phyloP scores from a whole-genome alignment of 148 eudicot species.

The Chenopodium berlandieri region DNA sequence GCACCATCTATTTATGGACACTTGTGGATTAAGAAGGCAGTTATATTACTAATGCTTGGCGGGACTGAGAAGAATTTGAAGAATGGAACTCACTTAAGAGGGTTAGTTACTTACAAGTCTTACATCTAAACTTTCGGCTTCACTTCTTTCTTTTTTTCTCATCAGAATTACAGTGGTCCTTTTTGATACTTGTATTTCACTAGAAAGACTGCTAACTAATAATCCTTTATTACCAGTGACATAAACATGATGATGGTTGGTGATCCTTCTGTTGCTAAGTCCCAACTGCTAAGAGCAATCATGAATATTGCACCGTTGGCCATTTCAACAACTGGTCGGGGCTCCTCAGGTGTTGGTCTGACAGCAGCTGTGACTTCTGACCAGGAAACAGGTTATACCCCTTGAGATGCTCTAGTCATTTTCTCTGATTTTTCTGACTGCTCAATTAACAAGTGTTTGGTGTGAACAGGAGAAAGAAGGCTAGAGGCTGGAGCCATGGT shows the following conservation, averaged over 20 bases:
- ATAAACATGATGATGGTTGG: constrained; percentile 99
- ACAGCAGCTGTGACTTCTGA: constrained; percentile 99
- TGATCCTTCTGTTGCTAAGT: constrained; percentile 99
- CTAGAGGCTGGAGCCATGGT: constrained; percentile 99
- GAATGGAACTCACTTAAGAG: constrained; percentile 95
- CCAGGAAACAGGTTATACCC: constrained; percentile 84
- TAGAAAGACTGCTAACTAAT: background rate
- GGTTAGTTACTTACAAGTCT: constrained; percentile 47
- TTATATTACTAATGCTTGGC: constrained; percentile 85
- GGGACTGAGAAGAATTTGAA: constrained; percentile 94
- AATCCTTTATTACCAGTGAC: constrained; percentile 47
- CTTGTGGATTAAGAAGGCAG: constrained; percentile 95
- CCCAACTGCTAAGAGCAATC: constrained; percentile 94
- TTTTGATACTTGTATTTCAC: background rate
- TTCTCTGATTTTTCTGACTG: background rate
- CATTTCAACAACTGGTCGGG: constrained; percentile 96
- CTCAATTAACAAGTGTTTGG: background rate
- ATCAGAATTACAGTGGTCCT: background rate
- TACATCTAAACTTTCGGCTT: background rate
- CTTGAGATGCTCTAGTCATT: background rate
- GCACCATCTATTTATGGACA: constrained; percentile 99
- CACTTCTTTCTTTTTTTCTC: background rate
- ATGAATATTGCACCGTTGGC: constrained; percentile 99
- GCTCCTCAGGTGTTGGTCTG: constrained; percentile 99
- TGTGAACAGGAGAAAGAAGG: constrained; percentile 82